Base-by-base conservation (phyloP, 495 filamentous ascomycete species). In the Oidiodendron maius region DNA sequence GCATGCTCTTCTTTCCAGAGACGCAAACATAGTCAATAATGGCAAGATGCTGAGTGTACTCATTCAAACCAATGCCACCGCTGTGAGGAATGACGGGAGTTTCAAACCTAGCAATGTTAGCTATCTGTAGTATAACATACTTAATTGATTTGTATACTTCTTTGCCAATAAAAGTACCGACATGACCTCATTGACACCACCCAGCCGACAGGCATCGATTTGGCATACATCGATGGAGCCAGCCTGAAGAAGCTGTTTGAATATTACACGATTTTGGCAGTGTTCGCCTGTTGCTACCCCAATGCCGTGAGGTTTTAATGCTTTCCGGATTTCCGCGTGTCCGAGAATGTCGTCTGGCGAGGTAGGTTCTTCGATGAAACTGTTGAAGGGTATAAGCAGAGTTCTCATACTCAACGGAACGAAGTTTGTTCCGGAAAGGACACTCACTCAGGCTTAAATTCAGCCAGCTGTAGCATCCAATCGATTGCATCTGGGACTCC, bases 361-460 rank as follows among this genome's bases (percentile, higher is more conserved):
- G 38, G 90, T 96, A n/a, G 90, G 90, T 74, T 96, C 90, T 68
- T 96, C 90, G 57, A 96, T 95, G 70, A 96, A 96, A 89, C 90
- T 95, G 37, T n/a, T n/a, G n/a, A n/a, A n/a, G n/a, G n/a, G n/a
- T n/a, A n/a, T n/a, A n/a, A n/a, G n/a, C n/a, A n/a, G n/a, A n/a
- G n/a, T n/a, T n/a, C n/a, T n/a, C n/a, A n/a, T n/a, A n/a, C n/a
- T n/a, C n/a, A n/a, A n/a, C n/a, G n/a, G n/a, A n/a, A n/a, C n/a
- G n/a, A n/a, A n/a, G n/a, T n/a, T n/a, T n/a, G n/a, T n/a, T n/a
- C n/a, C n/a, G n/a, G n/a, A n/a, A n/a, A n/a, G n/a, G n/a, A n/a
- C n/a, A n/a, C n/a, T n/a, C n/a, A n/a, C 90, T 89, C 95, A 36
- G 90, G 90, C 71, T 84, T 82, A 74, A 87, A 96, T 53, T 88